Percentiles rank a stretch among this genome's conserved stretches.
These are phyloP conservation scores for Hypomyces rosellus DNA, from an alignment of 2,329 filamentous ascomycete genomes.

Conservation along the genomic window DNA sequence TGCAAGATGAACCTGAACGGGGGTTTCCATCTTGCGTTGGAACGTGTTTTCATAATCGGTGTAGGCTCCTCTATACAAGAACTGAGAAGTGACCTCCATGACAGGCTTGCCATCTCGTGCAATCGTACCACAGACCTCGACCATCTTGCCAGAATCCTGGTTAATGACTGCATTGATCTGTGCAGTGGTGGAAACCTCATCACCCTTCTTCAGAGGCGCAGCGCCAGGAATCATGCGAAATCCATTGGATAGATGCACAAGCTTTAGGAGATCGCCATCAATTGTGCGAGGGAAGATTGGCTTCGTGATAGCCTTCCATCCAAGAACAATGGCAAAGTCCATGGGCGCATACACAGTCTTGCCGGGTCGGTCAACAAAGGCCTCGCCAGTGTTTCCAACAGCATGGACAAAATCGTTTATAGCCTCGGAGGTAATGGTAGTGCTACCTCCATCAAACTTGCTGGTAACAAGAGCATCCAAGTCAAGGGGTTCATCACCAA, in stretches of 20 bases:
- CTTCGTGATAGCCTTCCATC: slow-evolving; percentile 99
- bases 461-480: slow-evolving; percentile 80
- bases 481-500: slow-evolving; percentile 76
- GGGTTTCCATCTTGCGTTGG: slow-evolving; percentile 93
- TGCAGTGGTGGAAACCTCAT: slow-evolving; percentile 85
- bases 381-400: slow-evolving; percentile 94
- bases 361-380: slow-evolving; percentile 90
- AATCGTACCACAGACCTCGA: slow-evolving; percentile 98
- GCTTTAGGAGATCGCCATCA: slow-evolving; percentile 90
- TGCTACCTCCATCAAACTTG: slow-evolving; percentile 82
- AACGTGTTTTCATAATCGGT: slow-evolving; percentile 97
- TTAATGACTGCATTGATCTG: slow-evolving; percentile 98
- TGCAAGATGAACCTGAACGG: slow-evolving; percentile 83
- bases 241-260: slow-evolving; percentile 93
- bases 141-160: slow-evolving; percentile 98
- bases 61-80: slow-evolving; percentile 90
- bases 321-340: slow-evolving; percentile 98
- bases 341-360: slow-evolving; percentile 94
- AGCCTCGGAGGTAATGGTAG: slow-evolving; percentile 80
- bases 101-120: slow-evolving; percentile 74
- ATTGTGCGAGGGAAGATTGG: slow-evolving; percentile 97
- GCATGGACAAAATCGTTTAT: slow-evolving; percentile 99
- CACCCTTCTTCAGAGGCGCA: slow-evolving; percentile 90
- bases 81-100: slow-evolving; percentile 98
- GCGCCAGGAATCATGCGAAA: slow-evolving; percentile 98